Percentiles rank a stretch among this genome's conserved stretches.
phyloP scores from a whole-genome alignment of 805 yeast species.

The Metschnikowia sp. region DNA sequence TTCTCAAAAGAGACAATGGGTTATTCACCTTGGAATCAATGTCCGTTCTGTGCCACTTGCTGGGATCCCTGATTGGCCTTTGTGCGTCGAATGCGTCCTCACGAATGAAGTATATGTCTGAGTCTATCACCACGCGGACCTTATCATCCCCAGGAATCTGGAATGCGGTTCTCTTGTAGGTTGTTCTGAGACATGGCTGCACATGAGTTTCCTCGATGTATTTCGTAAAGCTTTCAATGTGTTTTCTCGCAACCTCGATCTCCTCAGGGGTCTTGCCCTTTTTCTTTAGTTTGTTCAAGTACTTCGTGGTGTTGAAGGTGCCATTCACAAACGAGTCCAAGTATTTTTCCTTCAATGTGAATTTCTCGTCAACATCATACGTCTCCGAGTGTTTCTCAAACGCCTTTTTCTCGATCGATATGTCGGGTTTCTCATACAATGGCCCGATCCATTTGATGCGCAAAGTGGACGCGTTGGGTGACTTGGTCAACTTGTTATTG shows the following conservation, averaged over 20 bases:
- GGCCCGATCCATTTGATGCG: conserved; percentile 91
- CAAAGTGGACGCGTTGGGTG: conserved; percentile 66
- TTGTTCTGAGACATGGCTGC: conserved; percentile 83
- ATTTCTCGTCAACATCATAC: conserved; percentile 57
- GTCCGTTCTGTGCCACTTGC: conserved; percentile 88
- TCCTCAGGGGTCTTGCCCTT: conserved; percentile 53
- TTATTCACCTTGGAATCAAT: conserved; percentile 73
- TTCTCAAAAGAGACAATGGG: conserved; percentile 71
- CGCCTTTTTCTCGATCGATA: conserved; percentile 75
- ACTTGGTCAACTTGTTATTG: conserved; percentile 75
- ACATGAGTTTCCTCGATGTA: conserved; percentile 64
- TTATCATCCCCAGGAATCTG: conserved; percentile 98
- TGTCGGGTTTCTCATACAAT: conserved; percentile 70
- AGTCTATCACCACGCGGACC: conserved; percentile 85
- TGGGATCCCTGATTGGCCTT: conserved; percentile 87
- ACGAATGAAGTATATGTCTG: conserved; percentile 81
- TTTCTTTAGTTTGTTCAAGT: conserved; percentile 58
- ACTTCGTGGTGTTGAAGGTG: conserved; percentile 44
- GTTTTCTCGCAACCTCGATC: conserved; percentile 49
- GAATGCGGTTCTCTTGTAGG: conserved; percentile 89
- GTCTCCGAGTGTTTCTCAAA: conserved; percentile 55
- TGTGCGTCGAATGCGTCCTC: conserved; percentile 84
- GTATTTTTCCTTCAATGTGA: conserved; percentile 76
- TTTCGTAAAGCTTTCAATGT: conserved; percentile 57
- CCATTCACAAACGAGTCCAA: conserved; percentile 68